These are phyloP conservation scores for Tetratostichococcus sp. DNA, from an alignment of 139 green algal genomes.

Conservation along the genomic window DNA sequence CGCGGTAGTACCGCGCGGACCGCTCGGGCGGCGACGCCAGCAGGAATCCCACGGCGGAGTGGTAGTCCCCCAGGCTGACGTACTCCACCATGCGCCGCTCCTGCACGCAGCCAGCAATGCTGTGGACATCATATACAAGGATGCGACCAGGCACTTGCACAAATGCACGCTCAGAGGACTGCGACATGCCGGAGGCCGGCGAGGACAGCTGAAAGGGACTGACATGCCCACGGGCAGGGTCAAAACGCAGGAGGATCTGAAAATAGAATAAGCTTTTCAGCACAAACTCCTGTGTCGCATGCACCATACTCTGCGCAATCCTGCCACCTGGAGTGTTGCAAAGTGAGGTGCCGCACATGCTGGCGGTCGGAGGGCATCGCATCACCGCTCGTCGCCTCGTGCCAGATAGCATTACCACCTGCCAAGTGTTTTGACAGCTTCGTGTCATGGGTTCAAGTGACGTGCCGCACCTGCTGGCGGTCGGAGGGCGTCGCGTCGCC, in stretches of 20 bases:
- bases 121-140: no score
- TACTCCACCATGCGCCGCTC: constrained; percentile 53
- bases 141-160: constrained; percentile 4
- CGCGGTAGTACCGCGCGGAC: constrained; percentile 53
- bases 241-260: not conserved
- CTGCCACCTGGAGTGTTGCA: not conserved
- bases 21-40: constrained; percentile 57
- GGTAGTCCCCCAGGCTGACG: constrained; percentile 64
- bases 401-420: no score
- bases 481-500: no score
- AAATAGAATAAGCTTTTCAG: not conserved
- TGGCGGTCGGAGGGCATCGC: constrained; percentile 30
- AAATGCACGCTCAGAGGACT: no score
- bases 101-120: constrained; percentile 16
- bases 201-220: no score
- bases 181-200: no score
- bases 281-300: not conserved
- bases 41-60: constrained; percentile 78
- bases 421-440: no score
- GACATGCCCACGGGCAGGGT: no score
- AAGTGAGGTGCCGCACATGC: constrained; percentile 10
- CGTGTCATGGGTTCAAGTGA: no score
- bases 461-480: no score
- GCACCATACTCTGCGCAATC: not conserved
- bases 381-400: no score